phyloP scores from a whole-genome alignment of 345 rosid genomes.

The Melastoma malabathricum region DNA sequence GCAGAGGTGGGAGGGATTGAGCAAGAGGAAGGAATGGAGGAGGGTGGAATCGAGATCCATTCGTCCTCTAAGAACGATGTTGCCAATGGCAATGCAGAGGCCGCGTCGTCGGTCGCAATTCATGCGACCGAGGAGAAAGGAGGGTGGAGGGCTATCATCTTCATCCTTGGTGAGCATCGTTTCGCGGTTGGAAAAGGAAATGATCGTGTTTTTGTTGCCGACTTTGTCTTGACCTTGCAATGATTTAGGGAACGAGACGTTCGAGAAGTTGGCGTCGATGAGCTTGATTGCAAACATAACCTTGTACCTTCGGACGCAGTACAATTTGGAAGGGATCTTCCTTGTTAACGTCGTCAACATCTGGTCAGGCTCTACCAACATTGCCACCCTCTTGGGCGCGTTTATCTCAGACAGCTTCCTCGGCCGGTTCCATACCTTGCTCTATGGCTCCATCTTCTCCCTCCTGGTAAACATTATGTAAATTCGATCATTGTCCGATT shows the following conservation, averaged over 20 bases:
- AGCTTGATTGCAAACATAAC: constrained; percentile 40
- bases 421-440: constrained; percentile 49
- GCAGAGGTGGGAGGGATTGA: no score
- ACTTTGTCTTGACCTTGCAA: neutral
- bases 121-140: no score
- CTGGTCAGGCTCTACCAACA: constrained; percentile 51
- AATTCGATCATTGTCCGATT: no score
- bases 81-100: no score
- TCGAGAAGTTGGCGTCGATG: constrained; percentile 72
- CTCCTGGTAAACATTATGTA: constrained; percentile 26
- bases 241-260: constrained; percentile 41
- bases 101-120: no score
- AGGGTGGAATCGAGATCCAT: no score
- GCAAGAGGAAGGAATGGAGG: no score
- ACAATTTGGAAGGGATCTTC: constrained; percentile 43
- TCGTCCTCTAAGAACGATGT: no score
- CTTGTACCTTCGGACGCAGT: constrained; percentile 34
- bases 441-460: constrained; percentile 35
- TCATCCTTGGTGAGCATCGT: constrained; percentile 26
- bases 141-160: constrained; percentile 1
- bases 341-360: constrained; percentile 39
- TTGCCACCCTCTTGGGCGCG: constrained; percentile 49
- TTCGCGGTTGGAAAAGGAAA: no score
- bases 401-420: constrained; percentile 47
- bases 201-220: neutral